Evolutionary conservation across 2,329 filamentous ascomycete genomes (phyloP).

Genomic region (Xylariales sp.): DNA sequence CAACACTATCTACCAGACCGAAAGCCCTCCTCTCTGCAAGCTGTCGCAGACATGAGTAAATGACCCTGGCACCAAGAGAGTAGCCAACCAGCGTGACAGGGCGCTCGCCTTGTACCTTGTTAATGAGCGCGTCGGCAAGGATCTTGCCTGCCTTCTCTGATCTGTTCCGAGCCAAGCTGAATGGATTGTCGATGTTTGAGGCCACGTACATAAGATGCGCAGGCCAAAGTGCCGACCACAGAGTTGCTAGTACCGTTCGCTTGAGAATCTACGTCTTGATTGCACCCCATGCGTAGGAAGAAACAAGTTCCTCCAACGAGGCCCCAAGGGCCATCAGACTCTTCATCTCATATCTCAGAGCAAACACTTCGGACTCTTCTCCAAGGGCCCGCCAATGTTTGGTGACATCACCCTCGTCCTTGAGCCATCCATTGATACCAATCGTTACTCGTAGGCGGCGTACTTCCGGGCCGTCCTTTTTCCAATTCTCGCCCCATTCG

Average conservation of each 20-base stretch:
- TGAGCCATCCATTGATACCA: conserved; percentile 83
- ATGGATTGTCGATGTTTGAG: conserved; percentile 73
- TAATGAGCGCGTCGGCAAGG: conserved; percentile 63
- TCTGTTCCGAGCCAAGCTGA: conserved; percentile 68
- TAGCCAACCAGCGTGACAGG: conserved; percentile 64
- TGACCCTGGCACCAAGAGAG: conserved; percentile 61
- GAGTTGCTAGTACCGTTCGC: conserved; percentile 62
- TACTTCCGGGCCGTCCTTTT: conserved; percentile 23
- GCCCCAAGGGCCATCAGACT: conserved; percentile 72
- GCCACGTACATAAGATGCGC: conserved; percentile 62
- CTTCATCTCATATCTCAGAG: conserved; percentile 76
- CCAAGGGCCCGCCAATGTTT: conserved; percentile 75
- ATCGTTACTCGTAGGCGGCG: conserved; percentile 73
- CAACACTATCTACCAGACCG: conserved; percentile 55
- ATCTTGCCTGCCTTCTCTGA: conserved; percentile 77
- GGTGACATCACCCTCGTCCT: conserved; percentile 67
- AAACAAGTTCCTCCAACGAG: conserved; percentile 66
- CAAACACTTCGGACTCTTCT: conserved; percentile 72
- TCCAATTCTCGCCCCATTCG: conserved; percentile 31
- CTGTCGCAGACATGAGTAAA: conserved; percentile 61
- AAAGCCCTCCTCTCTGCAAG: conserved; percentile 64
- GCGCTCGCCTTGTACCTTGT: conserved; percentile 63
- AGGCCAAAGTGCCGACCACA: conserved; percentile 68
- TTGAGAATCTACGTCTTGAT: conserved; percentile 73
- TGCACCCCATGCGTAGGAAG: conserved; percentile 68